Base-by-base conservation (phyloP, 257 asterid genomes). In the Solanum etuberosum region DNA sequence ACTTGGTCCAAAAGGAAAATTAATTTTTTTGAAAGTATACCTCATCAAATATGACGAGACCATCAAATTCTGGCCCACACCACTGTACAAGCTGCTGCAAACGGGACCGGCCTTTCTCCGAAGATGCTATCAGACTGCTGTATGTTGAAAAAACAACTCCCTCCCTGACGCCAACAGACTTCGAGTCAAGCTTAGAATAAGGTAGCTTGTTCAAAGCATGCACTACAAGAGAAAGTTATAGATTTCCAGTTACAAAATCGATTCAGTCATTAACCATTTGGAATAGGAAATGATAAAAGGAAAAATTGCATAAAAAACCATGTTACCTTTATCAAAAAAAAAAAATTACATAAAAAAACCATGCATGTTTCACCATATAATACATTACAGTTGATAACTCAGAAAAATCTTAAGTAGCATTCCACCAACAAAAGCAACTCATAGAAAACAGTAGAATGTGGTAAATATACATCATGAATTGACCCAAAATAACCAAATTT, bases 161-260 rank as follows among this genome's bases (percentile, higher is more conserved):
- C 89, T 93, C 99, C 91, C 87, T 95, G 54, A 97, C 57, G 90
- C 98, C 98, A 88, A 94, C 95, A 51, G 94, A 88, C 93, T 94
- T 95, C 14, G 99, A 95, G 89, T 95, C 99, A 86, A 97, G 98
- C 93, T 97, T 97, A 87, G 99, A 92, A 89, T 97, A 97, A 87
- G 99, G 95, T 88, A 97, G 99, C 95, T 97, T 97, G 96, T 97
- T 97, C 92, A 97, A 90, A 86, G 99, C 94, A 92, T 96, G 98
- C 90, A 97, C 99, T 96, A 89, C 95, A 93, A 88, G 92, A 81
- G 85, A 87, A 61, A 84, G 54, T 67, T 84, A 70, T 38, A 84
- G 59, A 43, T 54, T 27, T 71, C 27, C 40, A 81, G 68, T 81
- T 48, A 81, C 85, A 81, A 81, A 48, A 31, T 81, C 7, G 42